phyloP scores from a whole-genome alignment of 768 basidiomycete genomes.

The Scleroderma citrinum region DNA sequence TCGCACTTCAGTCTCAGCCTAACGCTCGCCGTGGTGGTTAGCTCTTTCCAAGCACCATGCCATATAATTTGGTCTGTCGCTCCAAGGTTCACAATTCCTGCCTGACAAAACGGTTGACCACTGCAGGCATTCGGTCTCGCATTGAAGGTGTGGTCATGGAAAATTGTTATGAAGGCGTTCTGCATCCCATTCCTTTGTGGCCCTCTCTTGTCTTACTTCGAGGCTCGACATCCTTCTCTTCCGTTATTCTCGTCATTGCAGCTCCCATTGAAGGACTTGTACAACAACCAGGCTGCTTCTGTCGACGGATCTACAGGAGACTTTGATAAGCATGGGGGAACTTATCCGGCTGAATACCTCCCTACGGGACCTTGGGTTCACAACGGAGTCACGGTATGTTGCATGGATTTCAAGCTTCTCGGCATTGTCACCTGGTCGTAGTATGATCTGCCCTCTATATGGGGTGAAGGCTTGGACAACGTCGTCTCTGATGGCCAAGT shows the following conservation, averaged over 20 bases:
- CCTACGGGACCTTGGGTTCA: slow-evolving; percentile 34
- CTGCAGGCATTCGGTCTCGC: not conserved
- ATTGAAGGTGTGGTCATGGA: slow-evolving; percentile 9
- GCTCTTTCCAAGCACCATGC: no score
- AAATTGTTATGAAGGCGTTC: slow-evolving; percentile 11
- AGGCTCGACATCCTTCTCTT: slow-evolving; percentile 8
- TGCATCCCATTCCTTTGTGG: slow-evolving; percentile 19
- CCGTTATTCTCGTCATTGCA: slow-evolving; percentile 27
- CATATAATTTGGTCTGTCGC: no score
- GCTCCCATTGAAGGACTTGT: slow-evolving; percentile 25
- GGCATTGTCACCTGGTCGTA: slow-evolving; percentile 11
- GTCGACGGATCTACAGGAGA: slow-evolving; percentile 30
- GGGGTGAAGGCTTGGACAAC: slow-evolving; percentile 41
- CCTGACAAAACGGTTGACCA: no score
- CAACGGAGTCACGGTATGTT: slow-evolving; percentile 35
- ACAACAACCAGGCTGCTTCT: slow-evolving; percentile 42
- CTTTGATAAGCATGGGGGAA: slow-evolving; percentile 36
- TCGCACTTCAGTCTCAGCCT: no score
- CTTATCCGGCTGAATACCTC: slow-evolving; percentile 37
- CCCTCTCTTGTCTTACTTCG: slow-evolving; percentile 15
- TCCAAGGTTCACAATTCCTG: no score
- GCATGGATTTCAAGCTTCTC: not conserved
- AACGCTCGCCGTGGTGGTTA: no score
- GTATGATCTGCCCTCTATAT: slow-evolving; percentile 38
- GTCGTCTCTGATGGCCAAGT: slow-evolving; percentile 39